Percentiles rank a stretch among this genome's conserved stretches.
Conservation (phyloP, 805 yeast genomes). For the Saccharomycopsis schoenii region DNA sequence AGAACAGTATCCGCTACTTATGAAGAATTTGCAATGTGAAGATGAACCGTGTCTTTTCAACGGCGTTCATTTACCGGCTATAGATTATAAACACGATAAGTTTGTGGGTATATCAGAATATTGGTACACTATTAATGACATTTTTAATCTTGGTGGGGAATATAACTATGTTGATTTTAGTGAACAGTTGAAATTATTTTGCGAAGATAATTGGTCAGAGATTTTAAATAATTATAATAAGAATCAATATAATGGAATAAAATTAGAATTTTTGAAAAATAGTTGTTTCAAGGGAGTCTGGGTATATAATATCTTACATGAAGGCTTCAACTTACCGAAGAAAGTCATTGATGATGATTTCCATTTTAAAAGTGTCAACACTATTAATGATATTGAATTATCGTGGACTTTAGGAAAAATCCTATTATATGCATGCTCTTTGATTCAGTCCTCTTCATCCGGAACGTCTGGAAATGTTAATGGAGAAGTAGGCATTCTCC, state of each 20-base stretch:
- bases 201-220: constrained; percentile 66
- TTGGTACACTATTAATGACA: constrained; percentile 94
- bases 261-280: constrained; percentile 47
- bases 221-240: constrained; percentile 37
- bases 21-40: constrained; percentile 71
- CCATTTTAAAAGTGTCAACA: constrained; percentile 75
- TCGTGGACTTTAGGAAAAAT: constrained; percentile 96
- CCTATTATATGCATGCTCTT: constrained; percentile 69
- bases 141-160: constrained; percentile 81
- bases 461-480: not conserved
- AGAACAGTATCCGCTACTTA: constrained; percentile 63
- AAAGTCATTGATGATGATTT: constrained; percentile 33
- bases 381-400: constrained; percentile 73
- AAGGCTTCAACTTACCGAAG: constrained; percentile 84
- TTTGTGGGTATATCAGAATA: constrained; percentile 94
- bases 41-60: constrained; percentile 89
- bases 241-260: constrained; percentile 51
- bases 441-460: constrained; percentile 26
- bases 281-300: constrained; percentile 94
- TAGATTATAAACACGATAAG: constrained; percentile 68
- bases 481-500: not conserved
- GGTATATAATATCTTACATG: constrained; percentile 83
- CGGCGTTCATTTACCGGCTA: constrained; percentile 88
- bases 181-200: constrained; percentile 55
- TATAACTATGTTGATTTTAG: constrained; percentile 68